Percentiles rank a stretch among this genome's conserved stretches.
phyloP scores from a whole-genome alignment of 768 basidiomycete genomes.

The Xerocomus brunneocitrinus region DNA sequence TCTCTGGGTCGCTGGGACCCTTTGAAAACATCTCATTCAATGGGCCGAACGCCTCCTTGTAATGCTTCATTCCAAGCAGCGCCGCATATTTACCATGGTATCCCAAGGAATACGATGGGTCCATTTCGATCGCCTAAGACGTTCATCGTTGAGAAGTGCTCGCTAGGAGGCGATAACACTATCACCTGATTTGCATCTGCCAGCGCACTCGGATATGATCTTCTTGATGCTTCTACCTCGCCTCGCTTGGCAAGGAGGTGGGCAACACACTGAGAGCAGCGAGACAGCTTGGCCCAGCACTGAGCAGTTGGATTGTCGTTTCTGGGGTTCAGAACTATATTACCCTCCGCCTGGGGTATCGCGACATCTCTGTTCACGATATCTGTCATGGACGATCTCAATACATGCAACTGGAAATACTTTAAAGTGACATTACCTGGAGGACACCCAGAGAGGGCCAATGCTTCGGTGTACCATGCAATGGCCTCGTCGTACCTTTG shows the following conservation, averaged over 20 bases:
- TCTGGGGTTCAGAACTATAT: background rate
- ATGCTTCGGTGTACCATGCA: slow-evolving; percentile 12
- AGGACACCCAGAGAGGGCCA: background rate
- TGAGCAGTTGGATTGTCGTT: background rate
- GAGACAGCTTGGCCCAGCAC: background rate
- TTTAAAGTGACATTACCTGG: background rate
- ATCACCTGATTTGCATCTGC: slow-evolving; percentile 4
- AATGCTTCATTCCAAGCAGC: background rate
- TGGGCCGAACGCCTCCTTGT: background rate
- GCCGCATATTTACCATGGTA: slow-evolving; percentile 4
- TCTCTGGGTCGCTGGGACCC: background rate
- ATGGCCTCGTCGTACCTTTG: slow-evolving; percentile 1
- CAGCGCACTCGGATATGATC: slow-evolving; percentile 1
- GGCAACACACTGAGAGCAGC: background rate
- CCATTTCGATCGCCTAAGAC: slow-evolving; percentile 2
- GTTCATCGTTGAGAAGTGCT: background rate
- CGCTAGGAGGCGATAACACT: background rate
- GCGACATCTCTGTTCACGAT: background rate
- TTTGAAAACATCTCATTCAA: background rate
- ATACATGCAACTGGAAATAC: background rate
- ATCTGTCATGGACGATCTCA: background rate
- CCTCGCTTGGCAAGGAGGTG: slow-evolving; percentile 10
- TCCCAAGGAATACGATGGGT: background rate
- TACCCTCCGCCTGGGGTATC: background rate
- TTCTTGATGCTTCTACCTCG: background rate